phyloP scores from a whole-genome alignment of 345 rosid species.

The Conringia planisiliqua region DNA sequence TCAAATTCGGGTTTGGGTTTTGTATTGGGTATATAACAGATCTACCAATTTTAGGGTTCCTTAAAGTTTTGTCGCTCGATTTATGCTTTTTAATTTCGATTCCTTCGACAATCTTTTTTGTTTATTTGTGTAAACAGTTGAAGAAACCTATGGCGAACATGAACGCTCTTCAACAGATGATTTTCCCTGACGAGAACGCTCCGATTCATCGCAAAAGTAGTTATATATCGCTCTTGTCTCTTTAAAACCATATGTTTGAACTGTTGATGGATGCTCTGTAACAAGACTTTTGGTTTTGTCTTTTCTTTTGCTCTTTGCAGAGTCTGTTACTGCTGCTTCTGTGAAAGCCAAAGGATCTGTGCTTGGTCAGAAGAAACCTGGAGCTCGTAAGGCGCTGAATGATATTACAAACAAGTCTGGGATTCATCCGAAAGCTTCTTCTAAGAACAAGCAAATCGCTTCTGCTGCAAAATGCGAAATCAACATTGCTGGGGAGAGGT shows the following conservation, averaged over 20 bases:
- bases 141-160: conserved; percentile 25
- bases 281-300: neutral
- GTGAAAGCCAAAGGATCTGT: conserved; percentile 38
- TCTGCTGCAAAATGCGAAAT: conserved; percentile 30
- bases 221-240: neutral
- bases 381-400: conserved; percentile 48
- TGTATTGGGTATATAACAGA: neutral
- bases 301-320: neutral
- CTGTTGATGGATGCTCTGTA: neutral
- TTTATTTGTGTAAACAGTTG: neutral
- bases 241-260: neutral
- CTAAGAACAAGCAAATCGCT: conserved; percentile 35
- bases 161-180: conserved; percentile 24
- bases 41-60: conserved; percentile 5
- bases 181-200: conserved; percentile 35
- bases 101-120: neutral
- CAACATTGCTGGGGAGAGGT: conserved; percentile 43
- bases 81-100: neutral
- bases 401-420: conserved; percentile 55
- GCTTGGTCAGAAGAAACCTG: conserved; percentile 42
- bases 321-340: conserved; percentile 24
- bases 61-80: neutral
- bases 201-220: conserved; percentile 27
- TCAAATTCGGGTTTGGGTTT: neutral
- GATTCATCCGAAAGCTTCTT: conserved; percentile 16